Base-by-base conservation (phyloP, 129 eudicot species). In the Erigeron canadensis region DNA sequence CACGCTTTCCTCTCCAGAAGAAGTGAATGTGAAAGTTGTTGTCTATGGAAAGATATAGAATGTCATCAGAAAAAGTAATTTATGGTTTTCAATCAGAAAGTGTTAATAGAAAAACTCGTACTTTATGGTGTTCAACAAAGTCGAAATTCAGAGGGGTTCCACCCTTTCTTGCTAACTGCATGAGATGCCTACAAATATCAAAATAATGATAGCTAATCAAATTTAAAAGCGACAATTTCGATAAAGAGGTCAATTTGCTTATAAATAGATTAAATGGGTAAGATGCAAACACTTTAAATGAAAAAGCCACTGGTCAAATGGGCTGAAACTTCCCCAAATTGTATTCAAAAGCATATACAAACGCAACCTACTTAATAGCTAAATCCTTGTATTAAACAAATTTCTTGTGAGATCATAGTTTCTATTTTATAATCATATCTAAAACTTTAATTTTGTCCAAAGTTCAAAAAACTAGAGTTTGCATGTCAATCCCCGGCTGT, bases 41-140 rank as follows among this genome's bases (percentile, higher is more conserved):
- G 97, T 95, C 99, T 94, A 80, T 53, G 53, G 28, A 75, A 48
- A 71, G 16, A 54, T 67, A 42, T 19, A 60, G 15, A 65, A 65
- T 8, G 34, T 54, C 73, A 50, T 56, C 45, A 45, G 6, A 48
- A 37, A 5, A 41, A 21, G 28, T 10, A 40, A 37, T 28, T 19
- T 18, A 55, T 3, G 3, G 15, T 64, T 70, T 21, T 62, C 63
- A 71, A 42, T 28, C 19, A 15, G 54, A 8, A 13, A 7, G 10
- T 72, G 38, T 9, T 4, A 54, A 23, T 48, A 11, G 51, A 21
- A 17, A 34, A 41, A 70, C 10, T 42, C 77, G 0, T 82, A 95
- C 99, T 75, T 95, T 95, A 76, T 95, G 99, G 80, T 86, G 99
- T 59, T 95, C 99, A 54, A 95, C 88, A 62, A 95, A 95, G 66